phyloP scores from a whole-genome alignment of 2,329 filamentous ascomycete genomes.

The Fusarium concolor region DNA sequence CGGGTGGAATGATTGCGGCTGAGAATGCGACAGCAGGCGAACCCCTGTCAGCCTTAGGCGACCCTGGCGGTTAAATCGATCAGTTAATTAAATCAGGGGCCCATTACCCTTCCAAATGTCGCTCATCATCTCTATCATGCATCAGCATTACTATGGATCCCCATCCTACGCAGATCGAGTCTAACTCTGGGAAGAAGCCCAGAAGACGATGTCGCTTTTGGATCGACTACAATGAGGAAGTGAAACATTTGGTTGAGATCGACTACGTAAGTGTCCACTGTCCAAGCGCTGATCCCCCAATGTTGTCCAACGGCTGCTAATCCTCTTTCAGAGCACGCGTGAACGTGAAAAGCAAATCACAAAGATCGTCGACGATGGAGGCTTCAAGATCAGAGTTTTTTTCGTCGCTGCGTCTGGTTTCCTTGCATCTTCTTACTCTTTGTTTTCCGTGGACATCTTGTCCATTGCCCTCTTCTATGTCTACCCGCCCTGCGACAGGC shows the following conservation, averaged over 20 bases:
- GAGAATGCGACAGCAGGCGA: background rate
- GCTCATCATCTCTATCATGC: background rate
- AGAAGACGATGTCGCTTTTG: constrained; percentile 11
- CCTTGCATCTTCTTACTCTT: constrained; percentile 20
- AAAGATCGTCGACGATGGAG: constrained; percentile 27
- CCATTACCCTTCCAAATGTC: background rate
- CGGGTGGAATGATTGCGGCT: constrained; percentile 4
- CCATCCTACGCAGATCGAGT: background rate
- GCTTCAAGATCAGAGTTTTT: constrained; percentile 27
- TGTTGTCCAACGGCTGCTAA: background rate
- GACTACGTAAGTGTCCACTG: constrained; percentile 16
- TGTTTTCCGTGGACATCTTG: constrained; percentile 18
- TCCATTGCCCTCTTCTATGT: constrained; percentile 25
- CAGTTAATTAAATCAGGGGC: background rate
- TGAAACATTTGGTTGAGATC: constrained; percentile 16
- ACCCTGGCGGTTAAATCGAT: background rate
- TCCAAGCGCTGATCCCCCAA: background rate
- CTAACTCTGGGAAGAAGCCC: background rate
- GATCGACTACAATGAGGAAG: constrained; percentile 13
- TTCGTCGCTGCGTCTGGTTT: constrained; percentile 33
- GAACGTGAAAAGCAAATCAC: constrained; percentile 31
- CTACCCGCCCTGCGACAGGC: constrained; percentile 1
- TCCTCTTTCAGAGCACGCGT: constrained; percentile 4
- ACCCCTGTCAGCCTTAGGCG: background rate
- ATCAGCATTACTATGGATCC: constrained; percentile 3